Base-by-base conservation (phyloP, 345 rosid species). In the Eucalyptus marginata region DNA sequence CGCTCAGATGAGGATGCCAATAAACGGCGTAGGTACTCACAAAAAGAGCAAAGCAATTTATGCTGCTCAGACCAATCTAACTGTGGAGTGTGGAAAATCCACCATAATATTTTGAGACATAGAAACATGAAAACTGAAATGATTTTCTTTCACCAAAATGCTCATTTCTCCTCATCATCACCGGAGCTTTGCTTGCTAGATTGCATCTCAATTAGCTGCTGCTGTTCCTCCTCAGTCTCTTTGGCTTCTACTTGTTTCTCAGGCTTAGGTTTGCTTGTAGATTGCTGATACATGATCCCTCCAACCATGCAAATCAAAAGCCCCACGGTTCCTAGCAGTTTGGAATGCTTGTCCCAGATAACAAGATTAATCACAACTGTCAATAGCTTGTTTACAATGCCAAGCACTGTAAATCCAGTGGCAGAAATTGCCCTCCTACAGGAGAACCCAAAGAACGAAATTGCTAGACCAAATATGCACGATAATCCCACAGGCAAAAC, bases 401-500 rank as follows among this genome's bases (percentile, higher is more conserved):
- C 99, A 84, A 98, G 98, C 91, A 98, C 99, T n/a, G 99, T 98
- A 87, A 94, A 98, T 9, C 99, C 99, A 27, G 99, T 97, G 10
- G 99, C 99, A 54, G 99, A 98, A 89, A 98, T 98, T 10, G 97
- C 99, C 76, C 95, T 91, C 20, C 99, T 95, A 88, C 99, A 97
- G 22, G 99, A 98, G 93, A 98, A 98, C 12, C 99, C 99, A 36
- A 98, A 98, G 93, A 98, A 98, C 12, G 99, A 98, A 89, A 98
- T 98, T 8, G 99, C 97, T 88, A 97, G 89, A 31, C 99, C 99
- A 50, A 98, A 96, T 33, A 97, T 54, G 89, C 99, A 97, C 0
- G 99, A 98, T 79, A 97, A 90, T 27, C 96, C 99, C 88, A 98
- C 99, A 0, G 99, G 99, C 89, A 98, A 92, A 90, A 97, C 86